phyloP scores from a whole-genome alignment of 768 basidiomycete species.

The Tylopilus felleus region DNA sequence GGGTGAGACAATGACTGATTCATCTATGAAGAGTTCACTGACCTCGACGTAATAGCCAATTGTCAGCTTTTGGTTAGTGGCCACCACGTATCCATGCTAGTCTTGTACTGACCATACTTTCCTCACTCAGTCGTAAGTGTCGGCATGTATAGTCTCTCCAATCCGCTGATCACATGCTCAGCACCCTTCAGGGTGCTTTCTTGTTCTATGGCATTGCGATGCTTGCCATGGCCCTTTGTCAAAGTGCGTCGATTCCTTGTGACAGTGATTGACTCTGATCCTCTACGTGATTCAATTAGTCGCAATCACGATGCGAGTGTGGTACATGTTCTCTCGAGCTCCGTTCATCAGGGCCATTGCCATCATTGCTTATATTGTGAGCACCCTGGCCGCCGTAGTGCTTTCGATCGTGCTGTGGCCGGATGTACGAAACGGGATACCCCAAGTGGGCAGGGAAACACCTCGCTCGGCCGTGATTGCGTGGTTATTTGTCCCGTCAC shows the following conservation, averaged over 20 bases:
- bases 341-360: slow-evolving; percentile 1
- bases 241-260: slow-evolving; percentile 7
- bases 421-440: no score
- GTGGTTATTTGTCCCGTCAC: no score
- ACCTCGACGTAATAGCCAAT: not conserved
- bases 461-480: no score
- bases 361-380: no score
- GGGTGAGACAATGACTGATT: not conserved
- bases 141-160: not conserved
- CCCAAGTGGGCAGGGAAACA: no score
- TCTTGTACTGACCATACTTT: not conserved
- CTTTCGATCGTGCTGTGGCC: not conserved
- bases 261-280: not conserved
- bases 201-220: not conserved
- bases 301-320: slow-evolving; percentile 15
- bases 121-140: slow-evolving; percentile 6
- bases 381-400: not conserved
- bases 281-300: not conserved
- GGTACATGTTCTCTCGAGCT: slow-evolving; percentile 15
- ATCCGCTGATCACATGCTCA: not conserved
- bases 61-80: not conserved
- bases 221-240: slow-evolving; percentile 9
- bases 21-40: not conserved
- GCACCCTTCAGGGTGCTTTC: not conserved
- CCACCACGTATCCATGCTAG: not conserved